phyloP scores from a whole-genome alignment of 345 rosid species.

The Gossypium arboreum region DNA sequence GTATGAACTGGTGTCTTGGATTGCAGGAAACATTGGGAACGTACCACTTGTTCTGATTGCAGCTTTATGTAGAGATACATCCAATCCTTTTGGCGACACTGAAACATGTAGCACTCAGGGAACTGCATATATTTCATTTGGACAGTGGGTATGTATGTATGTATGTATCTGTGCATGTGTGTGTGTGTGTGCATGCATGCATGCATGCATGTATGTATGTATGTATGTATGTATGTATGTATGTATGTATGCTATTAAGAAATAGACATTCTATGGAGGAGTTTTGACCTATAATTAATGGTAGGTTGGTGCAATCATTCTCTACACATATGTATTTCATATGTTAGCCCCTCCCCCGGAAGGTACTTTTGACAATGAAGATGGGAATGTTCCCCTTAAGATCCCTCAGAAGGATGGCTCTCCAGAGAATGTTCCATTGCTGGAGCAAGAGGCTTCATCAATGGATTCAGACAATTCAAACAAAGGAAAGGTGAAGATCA shows the following conservation, averaged over 20 bases:
- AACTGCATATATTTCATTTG: conserved; percentile 98
- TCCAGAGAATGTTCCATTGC: conserved; percentile 70
- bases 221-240: conserved; percentile 26
- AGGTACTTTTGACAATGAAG: conserved; percentile 69
- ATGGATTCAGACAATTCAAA: conserved; percentile 31
- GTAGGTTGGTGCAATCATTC: conserved; percentile 96
- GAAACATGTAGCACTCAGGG: conserved; percentile 78
- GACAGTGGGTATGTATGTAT: conserved; percentile 73
- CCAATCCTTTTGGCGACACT: conserved; percentile 90
- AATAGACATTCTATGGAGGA: not conserved
- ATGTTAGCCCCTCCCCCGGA: conserved; percentile 94
- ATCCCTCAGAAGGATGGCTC: conserved; percentile 37
- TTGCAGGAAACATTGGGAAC: conserved; percentile 92
- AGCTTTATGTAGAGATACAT: conserved; percentile 78
- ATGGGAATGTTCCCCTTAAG: conserved; percentile 52
- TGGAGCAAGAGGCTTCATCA: conserved; percentile 37
- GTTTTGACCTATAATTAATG: conserved; percentile 25
- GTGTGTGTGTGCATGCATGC: rapidly evolving
- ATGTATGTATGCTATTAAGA: not conserved
- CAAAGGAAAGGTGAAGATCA: conserved; percentile 54
- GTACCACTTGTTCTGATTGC: conserved; percentile 95
- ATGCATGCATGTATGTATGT: too few species aligned
- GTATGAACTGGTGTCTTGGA: not conserved
- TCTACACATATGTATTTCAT: conserved; percentile 87
- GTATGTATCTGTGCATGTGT: not conserved